Base-by-base conservation (phyloP, 1,284 basidiomycete genomes). In the Trametes versicolor region DNA sequence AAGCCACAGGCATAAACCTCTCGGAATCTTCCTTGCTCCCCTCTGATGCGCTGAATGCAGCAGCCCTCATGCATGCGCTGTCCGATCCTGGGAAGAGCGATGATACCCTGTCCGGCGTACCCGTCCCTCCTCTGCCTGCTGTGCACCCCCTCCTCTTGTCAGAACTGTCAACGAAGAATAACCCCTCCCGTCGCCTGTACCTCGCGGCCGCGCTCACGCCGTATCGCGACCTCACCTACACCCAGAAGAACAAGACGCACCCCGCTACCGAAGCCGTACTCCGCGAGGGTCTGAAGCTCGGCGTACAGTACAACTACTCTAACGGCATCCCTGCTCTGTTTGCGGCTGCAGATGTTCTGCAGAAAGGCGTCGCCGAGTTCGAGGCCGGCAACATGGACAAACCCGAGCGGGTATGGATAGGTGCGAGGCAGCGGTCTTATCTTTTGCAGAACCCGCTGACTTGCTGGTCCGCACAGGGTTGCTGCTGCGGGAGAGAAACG, bases 271-370 rank as follows among this genome's bases (percentile, higher is more conserved):
- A 92, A 58, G 85, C 86, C n/a, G 87, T 91, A 37, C 85, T 97
- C 47, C 84, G 91, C 47, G 93, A 97, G 60, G 92, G 91, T 8
- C 78, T 97, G 65, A 97, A 95, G 80, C 83, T 96, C 29, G 95
- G 95, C 10, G 85, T 86, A 27, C 93, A 94, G 68, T 87, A 91
- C 65, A 91, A 94, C 70, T 93, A 89, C 70, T 76, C 91, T 6
- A 88, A 91, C 70, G 91, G 92, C 5, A 87, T 96, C 34, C 87
- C 92, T 0, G 79, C 85, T 3, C 81, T 96, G 1, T 94, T 93
- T 71, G 73, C 80, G 1, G 88, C 90, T 0, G 82, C 85, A 0
- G 77, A 82, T 1, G 51, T 86, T 13, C 71, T 93, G 17, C 76
- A 75, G 58, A 76, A 77, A 50, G 64, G 41, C 12, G 53, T 64